These are phyloP conservation scores for Trichomonas tenax DNA, from an alignment of 208 protist genomes.

Conservation along the genomic window DNA sequence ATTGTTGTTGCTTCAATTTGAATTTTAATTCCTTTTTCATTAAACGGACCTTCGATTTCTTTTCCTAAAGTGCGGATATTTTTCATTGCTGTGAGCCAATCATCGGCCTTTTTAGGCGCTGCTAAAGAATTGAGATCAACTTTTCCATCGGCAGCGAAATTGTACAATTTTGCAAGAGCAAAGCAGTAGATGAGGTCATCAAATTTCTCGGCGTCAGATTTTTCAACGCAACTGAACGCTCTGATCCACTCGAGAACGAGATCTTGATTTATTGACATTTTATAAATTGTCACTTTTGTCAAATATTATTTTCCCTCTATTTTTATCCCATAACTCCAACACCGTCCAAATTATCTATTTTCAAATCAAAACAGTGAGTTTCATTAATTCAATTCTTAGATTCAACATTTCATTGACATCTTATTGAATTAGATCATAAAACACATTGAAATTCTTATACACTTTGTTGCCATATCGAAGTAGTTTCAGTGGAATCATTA, in stretches of 20 bases:
- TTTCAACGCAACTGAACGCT: neutral
- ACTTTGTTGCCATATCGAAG: too few relatives aligned
- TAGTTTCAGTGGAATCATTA: too few relatives aligned
- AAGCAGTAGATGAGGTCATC: neutral
- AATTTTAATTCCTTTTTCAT: neutral
- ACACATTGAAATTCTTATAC: too few relatives aligned
- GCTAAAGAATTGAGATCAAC: neutral
- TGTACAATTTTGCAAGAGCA: neutral
- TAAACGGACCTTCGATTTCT: neutral
- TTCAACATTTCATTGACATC: too few relatives aligned
- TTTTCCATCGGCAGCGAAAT: neutral
- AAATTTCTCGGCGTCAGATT: neutral
- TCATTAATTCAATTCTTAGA: too few relatives aligned
- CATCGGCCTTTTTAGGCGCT: neutral
- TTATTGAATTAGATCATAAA: too few relatives aligned
- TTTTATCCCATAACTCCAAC: too few relatives aligned
- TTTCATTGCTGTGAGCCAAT: neutral
- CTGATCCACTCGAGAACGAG: neutral
- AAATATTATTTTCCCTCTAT: too few relatives aligned
- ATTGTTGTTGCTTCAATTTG: neutral
- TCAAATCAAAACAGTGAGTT: too few relatives aligned
- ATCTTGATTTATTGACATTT: neutral
- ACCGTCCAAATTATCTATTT: too few relatives aligned
- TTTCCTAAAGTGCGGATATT: neutral
- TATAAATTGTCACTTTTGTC: neutral